A percentile compares a stretch with the other conserved stretches of the same genome.
Evolutionary conservation across 2,329 filamentous ascomycete species (phyloP).

Genomic region (Trichophyton verrucosum): DNA sequence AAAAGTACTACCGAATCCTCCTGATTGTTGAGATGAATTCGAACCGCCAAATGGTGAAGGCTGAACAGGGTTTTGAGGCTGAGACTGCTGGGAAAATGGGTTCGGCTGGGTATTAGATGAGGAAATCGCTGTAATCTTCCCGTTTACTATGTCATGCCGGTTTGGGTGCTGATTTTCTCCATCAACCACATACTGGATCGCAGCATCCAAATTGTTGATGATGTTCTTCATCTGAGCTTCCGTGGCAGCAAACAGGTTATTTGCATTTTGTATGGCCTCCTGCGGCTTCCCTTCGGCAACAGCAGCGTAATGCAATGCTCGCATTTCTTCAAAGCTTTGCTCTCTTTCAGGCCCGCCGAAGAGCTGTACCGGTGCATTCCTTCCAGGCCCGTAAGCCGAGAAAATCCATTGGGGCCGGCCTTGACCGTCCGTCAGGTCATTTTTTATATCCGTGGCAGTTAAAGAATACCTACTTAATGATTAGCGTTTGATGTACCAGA

Average conservation of each 20-base stretch:
- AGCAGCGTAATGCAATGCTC: slow-evolving; percentile 57
- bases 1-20: slow-evolving; percentile 23
- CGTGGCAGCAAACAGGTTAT: slow-evolving; percentile 50
- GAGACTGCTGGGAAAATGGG: slow-evolving; percentile 22
- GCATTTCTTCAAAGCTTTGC: slow-evolving; percentile 78
- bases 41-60: slow-evolving; percentile 2
- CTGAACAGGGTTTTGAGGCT: not conserved
- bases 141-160: slow-evolving; percentile 44
- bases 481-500: not conserved
- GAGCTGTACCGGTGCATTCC: slow-evolving; percentile 64
- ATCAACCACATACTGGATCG: slow-evolving; percentile 55
- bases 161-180: slow-evolving; percentile 63
- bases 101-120: slow-evolving; percentile 7
- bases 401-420: slow-evolving; percentile 75
- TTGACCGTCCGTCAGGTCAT: slow-evolving; percentile 48
- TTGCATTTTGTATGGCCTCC: slow-evolving; percentile 40
- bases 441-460: slow-evolving; percentile 46
- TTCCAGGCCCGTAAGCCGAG: slow-evolving; percentile 70
- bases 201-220: slow-evolving; percentile 56
- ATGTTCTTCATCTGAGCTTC: slow-evolving; percentile 61
- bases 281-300: slow-evolving; percentile 48
- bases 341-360: slow-evolving; percentile 70
- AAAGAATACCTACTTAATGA: slow-evolving; percentile 38
- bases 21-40: not conserved
- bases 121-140: slow-evolving; percentile 13